Percentiles rank a stretch among this genome's conserved stretches.
These are phyloP conservation scores for Porogramme epimiltina DNA, from an alignment of 1,284 basidiomycete species.

Conservation along the genomic window DNA sequence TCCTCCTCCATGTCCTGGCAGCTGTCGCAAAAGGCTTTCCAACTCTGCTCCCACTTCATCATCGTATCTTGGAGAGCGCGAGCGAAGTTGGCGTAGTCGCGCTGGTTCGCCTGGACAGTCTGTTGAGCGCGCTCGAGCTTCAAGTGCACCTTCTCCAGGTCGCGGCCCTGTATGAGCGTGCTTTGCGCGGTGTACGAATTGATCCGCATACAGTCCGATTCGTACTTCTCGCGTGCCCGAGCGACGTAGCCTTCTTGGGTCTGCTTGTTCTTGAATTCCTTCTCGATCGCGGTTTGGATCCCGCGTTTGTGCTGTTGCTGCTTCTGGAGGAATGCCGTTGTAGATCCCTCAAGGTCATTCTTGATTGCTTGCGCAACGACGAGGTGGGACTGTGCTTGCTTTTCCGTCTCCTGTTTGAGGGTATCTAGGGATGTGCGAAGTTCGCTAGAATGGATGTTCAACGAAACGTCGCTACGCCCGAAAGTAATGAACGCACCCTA, in stretches of 20 bases:
- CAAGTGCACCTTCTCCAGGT: constrained; percentile 86
- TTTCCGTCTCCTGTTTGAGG: constrained; percentile 82
- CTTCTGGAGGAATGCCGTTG: constrained; percentile 62
- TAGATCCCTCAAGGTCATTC: constrained; percentile 74
- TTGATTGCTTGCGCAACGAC: constrained; percentile 77
- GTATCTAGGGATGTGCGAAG: constrained; percentile 79
- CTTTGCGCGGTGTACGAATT: constrained; percentile 96
- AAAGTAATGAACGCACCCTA: constrained; percentile 60
- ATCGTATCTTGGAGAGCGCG: constrained; percentile 81
- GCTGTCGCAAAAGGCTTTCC: constrained; percentile 92
- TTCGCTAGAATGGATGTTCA: constrained; percentile 51
- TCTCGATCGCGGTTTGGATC: constrained; percentile 79
- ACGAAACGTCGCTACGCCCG: not conserved
- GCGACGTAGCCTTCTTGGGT: constrained; percentile 82
- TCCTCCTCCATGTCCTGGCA: constrained; percentile 98
- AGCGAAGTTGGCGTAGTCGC: constrained; percentile 90
- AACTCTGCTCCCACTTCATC: constrained; percentile 89
- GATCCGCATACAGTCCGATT: constrained; percentile 91
- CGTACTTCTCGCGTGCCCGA: constrained; percentile 94
- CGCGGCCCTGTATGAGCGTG: constrained; percentile 90
- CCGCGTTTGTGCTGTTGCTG: constrained; percentile 79
- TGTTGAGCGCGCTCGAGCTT: constrained; percentile 91
- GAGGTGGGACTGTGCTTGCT: constrained; percentile 72
- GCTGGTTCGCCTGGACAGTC: constrained; percentile 88
- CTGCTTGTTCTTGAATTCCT: constrained; percentile 85